phyloP scores from a whole-genome alignment of 805 yeast genomes.

The baker's yeast (Saccharomyces cerevisiae) region DNA sequence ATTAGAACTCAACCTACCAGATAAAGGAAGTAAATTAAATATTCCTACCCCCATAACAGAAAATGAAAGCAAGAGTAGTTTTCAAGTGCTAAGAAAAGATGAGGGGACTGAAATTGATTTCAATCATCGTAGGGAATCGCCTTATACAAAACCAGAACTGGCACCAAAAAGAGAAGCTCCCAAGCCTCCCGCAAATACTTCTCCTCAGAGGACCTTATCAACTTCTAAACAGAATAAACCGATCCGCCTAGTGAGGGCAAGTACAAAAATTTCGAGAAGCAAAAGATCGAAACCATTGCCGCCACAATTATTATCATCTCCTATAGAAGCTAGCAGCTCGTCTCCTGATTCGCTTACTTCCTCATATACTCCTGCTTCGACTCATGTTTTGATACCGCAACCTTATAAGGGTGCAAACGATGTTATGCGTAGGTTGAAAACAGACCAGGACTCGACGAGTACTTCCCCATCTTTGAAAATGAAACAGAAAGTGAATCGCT shows the following conservation, averaged over 20 bases:
- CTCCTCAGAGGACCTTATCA: constrained; percentile 17
- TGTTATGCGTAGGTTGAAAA: constrained; percentile 5
- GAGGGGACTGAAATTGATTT: constrained; percentile 72
- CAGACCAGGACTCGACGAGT: constrained; percentile 6
- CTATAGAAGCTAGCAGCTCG: constrained; percentile 8
- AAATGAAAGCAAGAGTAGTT: constrained; percentile 35
- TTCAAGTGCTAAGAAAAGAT: constrained; percentile 56
- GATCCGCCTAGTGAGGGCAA: constrained; percentile 12
- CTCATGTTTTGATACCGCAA: constrained; percentile 36
- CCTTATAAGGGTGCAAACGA: constrained; percentile 32
- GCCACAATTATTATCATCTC: constrained; percentile 5
- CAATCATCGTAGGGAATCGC: constrained; percentile 69
- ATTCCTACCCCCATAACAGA: constrained; percentile 3
- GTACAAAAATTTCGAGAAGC: constrained; percentile 8
- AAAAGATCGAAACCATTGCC: constrained; percentile 16
- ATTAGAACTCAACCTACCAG: constrained; percentile 2
- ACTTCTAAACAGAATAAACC: constrained; percentile 10
- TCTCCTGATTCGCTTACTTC: constrained; percentile 22
- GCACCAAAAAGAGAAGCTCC: constrained; percentile 69
- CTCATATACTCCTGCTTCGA: constrained; percentile 38
- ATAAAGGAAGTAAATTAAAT: constrained; percentile 3
- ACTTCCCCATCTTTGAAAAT: constrained; percentile 8
- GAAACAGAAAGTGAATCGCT: constrained; percentile 16
- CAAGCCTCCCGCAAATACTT: constrained; percentile 45
- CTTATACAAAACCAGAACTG: constrained; percentile 49